Percentiles rank a stretch among this genome's conserved stretches.
Evolutionary conservation across 148 eudicot species (phyloP).

Genomic region (Rhododendron vialii): DNA sequence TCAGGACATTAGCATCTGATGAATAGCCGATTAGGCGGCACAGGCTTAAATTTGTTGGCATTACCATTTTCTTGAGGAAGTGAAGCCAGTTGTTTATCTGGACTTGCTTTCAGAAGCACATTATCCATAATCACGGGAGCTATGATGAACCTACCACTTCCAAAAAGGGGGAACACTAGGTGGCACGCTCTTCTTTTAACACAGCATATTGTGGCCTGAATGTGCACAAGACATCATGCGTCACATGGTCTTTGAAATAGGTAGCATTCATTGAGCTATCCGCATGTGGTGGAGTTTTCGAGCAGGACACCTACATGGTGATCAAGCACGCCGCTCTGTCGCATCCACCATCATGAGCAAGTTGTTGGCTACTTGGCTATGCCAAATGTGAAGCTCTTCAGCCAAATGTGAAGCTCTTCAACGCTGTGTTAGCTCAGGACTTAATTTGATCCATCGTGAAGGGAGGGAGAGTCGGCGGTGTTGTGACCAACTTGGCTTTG

Average conservation of each 20-base stretch:
- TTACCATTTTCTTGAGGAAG: slow-evolving; percentile 33
- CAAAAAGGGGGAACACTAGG: slow-evolving; percentile 73
- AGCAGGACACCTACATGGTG: too few species aligned
- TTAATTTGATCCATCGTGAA: too few species aligned
- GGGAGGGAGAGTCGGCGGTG: slow-evolving; percentile 60
- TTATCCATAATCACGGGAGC: slow-evolving; percentile 77
- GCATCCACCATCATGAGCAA: too few species aligned
- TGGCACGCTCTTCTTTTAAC: slow-evolving; percentile 71
- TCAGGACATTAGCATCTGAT: slow-evolving; percentile 12
- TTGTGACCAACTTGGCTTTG: slow-evolving; percentile 92
- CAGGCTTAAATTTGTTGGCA: slow-evolving; percentile 6
- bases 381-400: too few species aligned
- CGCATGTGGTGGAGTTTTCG: too few species aligned
- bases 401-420: too few species aligned
- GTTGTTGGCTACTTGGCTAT: too few species aligned
- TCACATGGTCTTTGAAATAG: too few species aligned
- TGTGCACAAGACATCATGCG: not conserved
- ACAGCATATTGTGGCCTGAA: slow-evolving; percentile 62
- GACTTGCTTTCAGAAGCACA: slow-evolving; percentile 58
- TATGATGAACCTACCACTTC: slow-evolving; percentile 83
- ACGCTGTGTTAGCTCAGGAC: too few species aligned
- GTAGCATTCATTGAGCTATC: too few species aligned
- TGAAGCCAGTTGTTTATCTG: slow-evolving; percentile 18
- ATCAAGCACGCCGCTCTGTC: too few species aligned
- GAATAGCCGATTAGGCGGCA: not conserved